Evolutionary conservation across 169 alveolate species (phyloP).

Genomic region (Plasmodium yoelii): DNA sequence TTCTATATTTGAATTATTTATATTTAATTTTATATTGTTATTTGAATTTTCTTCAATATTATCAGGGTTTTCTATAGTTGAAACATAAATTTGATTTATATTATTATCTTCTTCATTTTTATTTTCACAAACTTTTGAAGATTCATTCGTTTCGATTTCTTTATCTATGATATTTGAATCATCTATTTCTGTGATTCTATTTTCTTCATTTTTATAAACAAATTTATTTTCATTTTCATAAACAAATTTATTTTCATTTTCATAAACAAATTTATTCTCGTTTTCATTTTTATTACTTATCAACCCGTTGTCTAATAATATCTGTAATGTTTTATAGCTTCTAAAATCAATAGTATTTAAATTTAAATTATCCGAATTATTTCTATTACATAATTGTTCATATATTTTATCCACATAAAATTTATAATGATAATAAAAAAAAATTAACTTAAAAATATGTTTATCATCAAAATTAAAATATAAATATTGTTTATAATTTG

Average conservation of each 20-base stretch:
- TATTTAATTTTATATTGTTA: neutral
- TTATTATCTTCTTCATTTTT: neutral
- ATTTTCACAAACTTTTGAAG: neutral
- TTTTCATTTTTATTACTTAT: neutral
- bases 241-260: no score
- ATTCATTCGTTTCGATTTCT: neutral
- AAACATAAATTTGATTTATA: neutral
- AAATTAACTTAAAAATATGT: constrained; percentile 26
- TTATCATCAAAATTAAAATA: constrained; percentile 37
- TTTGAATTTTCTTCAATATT: neutral
- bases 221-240: neutral
- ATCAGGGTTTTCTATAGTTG: neutral
- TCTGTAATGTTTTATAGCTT: constrained; percentile 51
- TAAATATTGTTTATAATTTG: constrained; percentile 26
- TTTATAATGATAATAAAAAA: constrained; percentile 37
- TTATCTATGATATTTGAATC: neutral
- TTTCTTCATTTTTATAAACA: neutral
- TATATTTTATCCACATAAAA: constrained; percentile 16
- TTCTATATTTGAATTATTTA: neutral
- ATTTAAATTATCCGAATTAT: constrained; percentile 12
- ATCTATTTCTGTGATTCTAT: neutral
- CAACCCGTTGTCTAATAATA: constrained; percentile 36
- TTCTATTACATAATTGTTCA: neutral
- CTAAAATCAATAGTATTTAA: constrained; percentile 60
- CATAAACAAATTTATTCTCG: no score